A percentile compares a stretch with the other conserved stretches of the same genome.
Conservation (phyloP, 306 rosid species). For the Trichosanthes cucumerina region DNA sequence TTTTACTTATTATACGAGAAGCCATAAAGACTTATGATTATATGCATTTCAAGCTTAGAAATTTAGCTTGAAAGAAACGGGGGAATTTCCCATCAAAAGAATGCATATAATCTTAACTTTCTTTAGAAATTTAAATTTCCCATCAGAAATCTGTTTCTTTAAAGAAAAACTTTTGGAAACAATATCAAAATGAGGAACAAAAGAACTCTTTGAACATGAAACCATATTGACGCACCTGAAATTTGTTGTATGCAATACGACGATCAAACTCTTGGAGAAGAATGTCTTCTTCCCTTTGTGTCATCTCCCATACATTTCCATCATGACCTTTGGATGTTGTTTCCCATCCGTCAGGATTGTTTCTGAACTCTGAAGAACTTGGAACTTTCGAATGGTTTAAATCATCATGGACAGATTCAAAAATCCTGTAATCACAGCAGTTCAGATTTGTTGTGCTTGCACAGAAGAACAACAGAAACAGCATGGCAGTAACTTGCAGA, state of each 20-base stretch:
- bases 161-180: not conserved
- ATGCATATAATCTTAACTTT: too few relatives aligned
- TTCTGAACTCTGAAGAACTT: constrained; percentile 51
- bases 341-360: constrained; percentile 96
- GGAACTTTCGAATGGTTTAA: constrained; percentile 39
- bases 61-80: not conserved
- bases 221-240: constrained; percentile 46
- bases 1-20: not conserved
- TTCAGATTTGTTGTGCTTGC: constrained; percentile 6
- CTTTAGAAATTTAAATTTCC: too few relatives aligned
- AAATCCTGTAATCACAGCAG: constrained; percentile 52
- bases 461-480: not conserved
- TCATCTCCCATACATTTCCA: constrained; percentile 91
- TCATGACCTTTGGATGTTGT: constrained; percentile 59
- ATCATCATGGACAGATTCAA: constrained; percentile 48
- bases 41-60: not conserved
- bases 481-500: not conserved
- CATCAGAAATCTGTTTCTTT: not conserved
- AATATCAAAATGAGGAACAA: not conserved
- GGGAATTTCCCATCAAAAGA: not conserved
- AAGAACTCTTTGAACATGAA: not conserved
- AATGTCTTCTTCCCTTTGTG: constrained; percentile 91
- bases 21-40: not conserved
- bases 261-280: constrained; percentile 95
- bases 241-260: constrained; percentile 79